Base-by-base conservation (phyloP, 1,284 basidiomycete genomes). In the Ceratobasidium sp. region DNA sequence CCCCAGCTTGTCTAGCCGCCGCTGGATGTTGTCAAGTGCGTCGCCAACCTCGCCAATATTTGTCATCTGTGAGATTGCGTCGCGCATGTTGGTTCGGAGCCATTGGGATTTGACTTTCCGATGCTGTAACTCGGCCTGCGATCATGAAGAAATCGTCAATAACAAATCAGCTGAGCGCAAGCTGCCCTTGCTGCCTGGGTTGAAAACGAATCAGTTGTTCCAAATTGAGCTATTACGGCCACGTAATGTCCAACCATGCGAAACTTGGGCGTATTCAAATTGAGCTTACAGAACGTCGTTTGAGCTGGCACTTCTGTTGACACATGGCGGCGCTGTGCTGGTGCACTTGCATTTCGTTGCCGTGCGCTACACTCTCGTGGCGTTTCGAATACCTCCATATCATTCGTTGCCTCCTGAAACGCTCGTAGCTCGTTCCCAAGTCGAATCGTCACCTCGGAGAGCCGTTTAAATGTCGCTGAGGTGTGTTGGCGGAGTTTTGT, bases 201-300 rank as follows among this genome's bases (percentile, higher is more conserved):
- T 0, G 82, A 81, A 46, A 83, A 85, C 18, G 80, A 83, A 59
- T 87, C 86, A 0, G 83, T 85, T 0, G 84, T 85, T 0, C 86
- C 85, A 64, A 81, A 83, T 0, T 50, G 76, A 10, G 79, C 62
- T 8, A 88, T 86, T 0, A 81, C 77, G 0, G 35, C 54, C 0
- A 82, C 75, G 77, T 86, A 86, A 67, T 87, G 82, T 0, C 83
- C 82, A 0, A 87, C 79, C 0, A 79, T 68, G 77, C 87, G 86
- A 0, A 83, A 78, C 68, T 87, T 87, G 78, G 81, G 81, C 0
- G 84, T 85, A 16, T 79, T 75, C 48, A 85, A 68, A 67, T 84
- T 85, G 30, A 85, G 80, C 3, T 41, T 79, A 68, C 41, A 55
- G 14, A n/a, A 33, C 23, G 57, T 65, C 10, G 27, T n/a, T 50